Evolutionary conservation across 1,284 basidiomycete genomes (phyloP), one percentile per base, ranked within the genome.

Genomic region (Trichosporon faecale): DNA sequence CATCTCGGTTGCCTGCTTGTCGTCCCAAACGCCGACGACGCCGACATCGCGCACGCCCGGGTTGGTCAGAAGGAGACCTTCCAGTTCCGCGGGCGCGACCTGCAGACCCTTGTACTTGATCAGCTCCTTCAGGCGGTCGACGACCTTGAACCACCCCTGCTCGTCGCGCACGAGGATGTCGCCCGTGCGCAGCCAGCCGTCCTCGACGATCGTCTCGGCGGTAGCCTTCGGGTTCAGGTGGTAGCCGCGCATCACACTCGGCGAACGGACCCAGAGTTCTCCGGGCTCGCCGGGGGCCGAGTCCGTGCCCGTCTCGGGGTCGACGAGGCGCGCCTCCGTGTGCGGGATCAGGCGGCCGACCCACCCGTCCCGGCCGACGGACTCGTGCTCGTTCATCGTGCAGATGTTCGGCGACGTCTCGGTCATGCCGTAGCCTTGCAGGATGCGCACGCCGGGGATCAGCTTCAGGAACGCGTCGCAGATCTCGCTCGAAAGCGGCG

Each of bases 61-160:
- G 75, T 94, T 90, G 5, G 87, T 86, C 16, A 94, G 82, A 0
- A 94, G 86, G 0, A 93, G 79, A 37, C 87, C 86, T 77, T 94
- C 92, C 0, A 94, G 86, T 75, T 94, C 92, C 0, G 93, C 92
- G 0, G 92, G 92, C 0, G 93, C 88, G n/a, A 94, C 93, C 86
- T 83, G 82, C 69, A 77, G 81, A 16, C 83, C 83, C 70, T 84
- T 84, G 72, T 93, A 93, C 80, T 94, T 93, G 84, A 94, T 91
- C 37, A 94, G 82, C 77, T 94, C 92, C 76, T 94, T 94, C 73
- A 88, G 86, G 55, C 83, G 71, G 71, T 84, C 83, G 35, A 83
- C 80, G 40, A 84, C 81, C 31, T 68, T 68, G 52, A 55, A 84
- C 72, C 81, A 85, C 3, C 91, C 92, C 1, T 91, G 88, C 1